phyloP scores from a whole-genome alignment of 2,329 filamentous ascomycete genomes.

The Verticillium isaacii region DNA sequence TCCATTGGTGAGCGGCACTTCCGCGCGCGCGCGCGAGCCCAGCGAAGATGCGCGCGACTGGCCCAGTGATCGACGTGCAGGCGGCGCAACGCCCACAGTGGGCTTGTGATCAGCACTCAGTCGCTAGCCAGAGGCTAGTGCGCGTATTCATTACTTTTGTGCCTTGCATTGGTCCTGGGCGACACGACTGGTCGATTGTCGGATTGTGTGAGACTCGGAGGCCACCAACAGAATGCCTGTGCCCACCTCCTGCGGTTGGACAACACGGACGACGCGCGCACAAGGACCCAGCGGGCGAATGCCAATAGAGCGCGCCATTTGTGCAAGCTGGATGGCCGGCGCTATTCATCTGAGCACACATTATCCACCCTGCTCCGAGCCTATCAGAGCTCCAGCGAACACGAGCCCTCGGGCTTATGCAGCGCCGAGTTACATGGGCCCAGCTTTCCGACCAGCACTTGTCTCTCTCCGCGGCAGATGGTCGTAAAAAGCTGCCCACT shows the following conservation, averaged over 20 bases:
- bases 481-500: conserved; percentile 6
- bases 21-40: conserved; percentile 1
- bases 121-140: conserved; percentile 1
- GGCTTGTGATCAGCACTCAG: conserved; percentile 1
- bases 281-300: conserved; percentile 10
- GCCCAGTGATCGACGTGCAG: not conserved
- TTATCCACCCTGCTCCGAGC: conserved; percentile 5
- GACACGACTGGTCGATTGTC: conserved; percentile 12
- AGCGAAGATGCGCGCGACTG: not conserved
- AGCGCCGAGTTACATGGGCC: conserved; percentile 10
- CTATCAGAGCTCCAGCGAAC: conserved; percentile 8
- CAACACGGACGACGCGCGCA: conserved; percentile 11
- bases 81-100: not conserved
- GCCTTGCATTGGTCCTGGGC: conserved; percentile 5
- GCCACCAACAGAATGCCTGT: not conserved
- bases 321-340: conserved; percentile 13
- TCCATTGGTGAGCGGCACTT: conserved; percentile 1
- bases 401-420: conserved; percentile 12
- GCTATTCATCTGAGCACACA: conserved; percentile 7
- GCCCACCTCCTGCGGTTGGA: conserved; percentile 3
- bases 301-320: conserved; percentile 10
- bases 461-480: conserved; percentile 2
- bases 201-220: conserved; percentile 1
- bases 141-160: conserved; percentile 4
- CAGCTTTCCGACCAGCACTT: conserved; percentile 1